phyloP scores from a whole-genome alignment of 805 yeast species.

The Debaryomyces castellii region DNA sequence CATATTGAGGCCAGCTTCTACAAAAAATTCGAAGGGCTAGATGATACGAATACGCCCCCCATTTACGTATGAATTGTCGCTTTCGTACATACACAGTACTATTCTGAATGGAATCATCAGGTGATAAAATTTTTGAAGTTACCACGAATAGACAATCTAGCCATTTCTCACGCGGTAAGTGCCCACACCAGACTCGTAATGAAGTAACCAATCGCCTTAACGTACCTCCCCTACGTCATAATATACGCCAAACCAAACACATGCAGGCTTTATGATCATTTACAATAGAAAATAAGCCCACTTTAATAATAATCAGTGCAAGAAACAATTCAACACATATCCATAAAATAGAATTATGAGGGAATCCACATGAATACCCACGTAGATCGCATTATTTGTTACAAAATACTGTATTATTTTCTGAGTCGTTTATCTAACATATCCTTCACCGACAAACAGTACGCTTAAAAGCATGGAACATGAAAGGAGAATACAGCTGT shows the following conservation, averaged over 20 bases:
- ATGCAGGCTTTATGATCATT: background rate
- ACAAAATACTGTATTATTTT: background rate
- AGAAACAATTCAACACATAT: background rate
- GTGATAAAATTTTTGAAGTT: background rate
- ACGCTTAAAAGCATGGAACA: background rate
- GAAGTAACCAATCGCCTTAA: background rate
- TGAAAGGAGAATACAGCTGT: background rate
- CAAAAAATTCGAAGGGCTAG: background rate
- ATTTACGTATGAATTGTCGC: background rate
- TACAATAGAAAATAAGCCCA: background rate
- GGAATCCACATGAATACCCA: background rate
- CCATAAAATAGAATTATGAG: background rate
- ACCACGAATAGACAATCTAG: background rate
- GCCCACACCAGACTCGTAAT: background rate
- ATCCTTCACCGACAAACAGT: background rate
- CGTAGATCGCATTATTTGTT: background rate
- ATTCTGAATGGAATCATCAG: background rate
- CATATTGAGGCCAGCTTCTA: too few species aligned
- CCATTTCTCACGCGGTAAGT: background rate
- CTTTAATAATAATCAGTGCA: background rate
- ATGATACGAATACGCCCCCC: background rate
- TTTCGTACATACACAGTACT: background rate
- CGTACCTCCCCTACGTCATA: background rate
- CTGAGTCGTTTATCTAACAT: background rate
- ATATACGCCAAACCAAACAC: background rate